Percentiles rank a stretch among this genome's conserved stretches.
Evolutionary conservation across 352 stramenopile genomes (phyloP).

Genomic region (Phytophthora pisi): DNA sequence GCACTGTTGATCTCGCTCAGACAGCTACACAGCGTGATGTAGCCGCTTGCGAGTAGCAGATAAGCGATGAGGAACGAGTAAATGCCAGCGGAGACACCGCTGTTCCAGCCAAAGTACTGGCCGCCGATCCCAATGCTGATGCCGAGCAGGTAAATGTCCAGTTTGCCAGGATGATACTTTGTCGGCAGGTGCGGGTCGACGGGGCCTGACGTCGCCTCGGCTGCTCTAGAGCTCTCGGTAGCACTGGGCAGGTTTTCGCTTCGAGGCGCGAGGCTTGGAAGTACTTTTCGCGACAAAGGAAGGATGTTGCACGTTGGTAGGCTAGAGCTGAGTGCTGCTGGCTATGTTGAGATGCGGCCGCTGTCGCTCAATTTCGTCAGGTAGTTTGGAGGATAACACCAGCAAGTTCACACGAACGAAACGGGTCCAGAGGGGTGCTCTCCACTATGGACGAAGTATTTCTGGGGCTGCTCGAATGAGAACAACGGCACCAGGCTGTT

Average conservation of each 20-base stretch:
- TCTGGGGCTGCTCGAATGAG: not conserved
- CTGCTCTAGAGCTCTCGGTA: not conserved
- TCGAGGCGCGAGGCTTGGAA: not conserved
- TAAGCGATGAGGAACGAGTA: slow-evolving; percentile 39
- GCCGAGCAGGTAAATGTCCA: slow-evolving; percentile 43
- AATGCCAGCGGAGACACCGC: slow-evolving; percentile 31
- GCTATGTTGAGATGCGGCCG: not conserved
- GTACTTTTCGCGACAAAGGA: not conserved
- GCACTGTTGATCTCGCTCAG: slow-evolving; percentile 39
- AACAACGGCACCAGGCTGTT: too few relatives aligned
- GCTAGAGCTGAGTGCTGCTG: not conserved
- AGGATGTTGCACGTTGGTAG: not conserved
- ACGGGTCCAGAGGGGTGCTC: not conserved
- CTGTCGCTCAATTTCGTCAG: not conserved
- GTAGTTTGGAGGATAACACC: not conserved
- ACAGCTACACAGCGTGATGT: slow-evolving; percentile 40
- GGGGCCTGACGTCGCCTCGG: not conserved
- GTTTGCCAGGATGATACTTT: slow-evolving; percentile 20
- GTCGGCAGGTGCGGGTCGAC: not conserved
- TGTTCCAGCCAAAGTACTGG: slow-evolving; percentile 50
- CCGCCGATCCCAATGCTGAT: slow-evolving; percentile 48
- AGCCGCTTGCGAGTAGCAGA: slow-evolving; percentile 31
- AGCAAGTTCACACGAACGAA: not conserved
- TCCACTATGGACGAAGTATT: not conserved
- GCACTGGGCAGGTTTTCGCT: not conserved